Conservation (phyloP, 139 green algal genomes). For the Haematococcus sp. region DNA sequence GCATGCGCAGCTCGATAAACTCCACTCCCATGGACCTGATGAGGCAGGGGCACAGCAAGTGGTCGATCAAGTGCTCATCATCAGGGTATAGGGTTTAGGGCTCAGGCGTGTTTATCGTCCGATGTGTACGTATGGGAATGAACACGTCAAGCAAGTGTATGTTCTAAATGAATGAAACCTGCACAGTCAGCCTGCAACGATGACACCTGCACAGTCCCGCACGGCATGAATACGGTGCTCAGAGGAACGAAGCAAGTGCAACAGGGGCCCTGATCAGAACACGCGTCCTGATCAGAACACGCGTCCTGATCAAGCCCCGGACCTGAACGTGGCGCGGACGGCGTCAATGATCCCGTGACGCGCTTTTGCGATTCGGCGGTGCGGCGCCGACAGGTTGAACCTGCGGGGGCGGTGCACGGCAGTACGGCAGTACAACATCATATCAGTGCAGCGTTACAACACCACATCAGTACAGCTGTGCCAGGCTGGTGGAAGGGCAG, state of each 20-base stretch:
- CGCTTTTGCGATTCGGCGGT: constrained; percentile 21
- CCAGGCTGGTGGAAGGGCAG: too few relatives aligned
- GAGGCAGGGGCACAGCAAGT: neutral
- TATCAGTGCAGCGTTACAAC: too few relatives aligned
- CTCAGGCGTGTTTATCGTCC: neutral
- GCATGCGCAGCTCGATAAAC: constrained; percentile 2
- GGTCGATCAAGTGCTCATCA: neutral
- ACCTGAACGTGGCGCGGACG: neutral
- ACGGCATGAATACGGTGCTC: too few relatives aligned
- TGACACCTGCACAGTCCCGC: neutral
- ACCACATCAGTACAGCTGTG: too few relatives aligned
- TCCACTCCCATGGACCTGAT: neutral
- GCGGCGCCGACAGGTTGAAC: constrained; percentile 20
- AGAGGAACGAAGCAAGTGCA: too few relatives aligned
- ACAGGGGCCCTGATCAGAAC: too few relatives aligned
- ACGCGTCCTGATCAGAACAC: too few relatives aligned
- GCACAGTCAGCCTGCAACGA: neutral
- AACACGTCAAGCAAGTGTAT: neutral
- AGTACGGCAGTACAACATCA: too few relatives aligned
- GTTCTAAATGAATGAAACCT: neutral
- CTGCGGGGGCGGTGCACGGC: neutral
- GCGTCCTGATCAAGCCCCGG: too few relatives aligned
- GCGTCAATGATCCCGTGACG: constrained; percentile 22
- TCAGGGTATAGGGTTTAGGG: neutral
- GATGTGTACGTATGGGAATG: neutral